phyloP scores from a whole-genome alignment of 352 stramenopile genomes.

The Pythium periplocum region DNA sequence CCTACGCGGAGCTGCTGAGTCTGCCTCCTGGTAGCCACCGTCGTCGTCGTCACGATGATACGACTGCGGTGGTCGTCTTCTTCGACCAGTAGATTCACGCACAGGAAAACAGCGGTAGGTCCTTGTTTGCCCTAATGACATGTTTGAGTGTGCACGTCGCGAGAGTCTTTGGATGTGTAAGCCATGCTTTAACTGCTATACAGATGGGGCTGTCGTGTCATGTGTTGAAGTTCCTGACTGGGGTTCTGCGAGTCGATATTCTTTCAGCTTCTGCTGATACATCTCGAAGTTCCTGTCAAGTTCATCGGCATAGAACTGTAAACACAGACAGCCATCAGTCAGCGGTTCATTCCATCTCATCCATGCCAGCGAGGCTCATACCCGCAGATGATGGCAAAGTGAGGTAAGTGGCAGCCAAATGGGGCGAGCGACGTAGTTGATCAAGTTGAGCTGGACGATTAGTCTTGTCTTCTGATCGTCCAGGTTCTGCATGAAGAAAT shows the following conservation, averaged over 20 bases:
- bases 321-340: neutral
- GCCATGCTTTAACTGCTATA: no score
- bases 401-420: slow-evolving; percentile 65
- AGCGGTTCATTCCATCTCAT: neutral
- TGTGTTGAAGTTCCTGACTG: neutral
- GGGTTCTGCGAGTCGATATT: slow-evolving; percentile 14
- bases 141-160: no score
- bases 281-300: slow-evolving; percentile 65
- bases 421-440: slow-evolving; percentile 69
- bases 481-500: slow-evolving; percentile 74
- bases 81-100: slow-evolving; percentile 39
- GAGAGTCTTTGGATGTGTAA: no score
- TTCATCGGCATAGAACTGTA: slow-evolving; percentile 59
- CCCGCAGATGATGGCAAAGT: slow-evolving; percentile 51
- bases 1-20: slow-evolving; percentile 75
- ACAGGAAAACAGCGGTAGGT: neutral
- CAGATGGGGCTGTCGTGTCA: no score
- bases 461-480: slow-evolving; percentile 43
- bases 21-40: slow-evolving; percentile 77
- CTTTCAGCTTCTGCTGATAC: slow-evolving; percentile 36
- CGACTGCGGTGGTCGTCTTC: slow-evolving; percentile 89
- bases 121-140: no score
- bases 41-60: slow-evolving; percentile 90
- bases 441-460: slow-evolving; percentile 67
- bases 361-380: slow-evolving; percentile 16